phyloP scores from a whole-genome alignment of 2,329 filamentous ascomycete species.

The Phoma herbarum region DNA sequence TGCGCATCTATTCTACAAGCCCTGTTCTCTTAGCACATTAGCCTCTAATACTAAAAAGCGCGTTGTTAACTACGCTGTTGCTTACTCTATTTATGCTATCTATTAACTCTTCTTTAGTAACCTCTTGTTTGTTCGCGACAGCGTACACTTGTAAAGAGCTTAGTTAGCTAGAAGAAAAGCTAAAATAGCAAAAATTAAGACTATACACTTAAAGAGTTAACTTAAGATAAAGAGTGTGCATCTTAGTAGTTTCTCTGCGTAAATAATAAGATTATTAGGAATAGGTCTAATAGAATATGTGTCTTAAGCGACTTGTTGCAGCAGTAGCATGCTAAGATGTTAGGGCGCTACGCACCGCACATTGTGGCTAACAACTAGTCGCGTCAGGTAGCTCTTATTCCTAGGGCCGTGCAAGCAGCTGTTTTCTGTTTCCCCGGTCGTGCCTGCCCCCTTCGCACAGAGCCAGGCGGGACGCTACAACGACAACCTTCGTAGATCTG shows the following conservation, averaged over 20 bases:
- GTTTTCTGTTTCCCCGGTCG: neutral
- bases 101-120: no score
- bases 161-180: no score
- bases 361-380: neutral
- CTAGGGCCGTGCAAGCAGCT: neutral
- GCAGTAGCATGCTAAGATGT: neutral
- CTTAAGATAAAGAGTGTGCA: neutral
- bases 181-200: no score
- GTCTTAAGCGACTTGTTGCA: neutral
- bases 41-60: no score
- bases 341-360: no score
- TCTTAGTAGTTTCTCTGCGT: neutral
- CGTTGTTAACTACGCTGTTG: no score
- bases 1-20: no score
- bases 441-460: constrained; percentile 3
- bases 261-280: neutral
- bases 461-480: constrained; percentile 6
- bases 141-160: no score
- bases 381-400: neutral
- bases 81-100: no score
- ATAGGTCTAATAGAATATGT: neutral
- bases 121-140: no score
- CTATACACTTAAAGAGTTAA: neutral
- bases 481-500: neutral
- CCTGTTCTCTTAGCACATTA: no score